Conservation (phyloP, 495 filamentous ascomycete species). For the Hypoxylon trugodes region DNA sequence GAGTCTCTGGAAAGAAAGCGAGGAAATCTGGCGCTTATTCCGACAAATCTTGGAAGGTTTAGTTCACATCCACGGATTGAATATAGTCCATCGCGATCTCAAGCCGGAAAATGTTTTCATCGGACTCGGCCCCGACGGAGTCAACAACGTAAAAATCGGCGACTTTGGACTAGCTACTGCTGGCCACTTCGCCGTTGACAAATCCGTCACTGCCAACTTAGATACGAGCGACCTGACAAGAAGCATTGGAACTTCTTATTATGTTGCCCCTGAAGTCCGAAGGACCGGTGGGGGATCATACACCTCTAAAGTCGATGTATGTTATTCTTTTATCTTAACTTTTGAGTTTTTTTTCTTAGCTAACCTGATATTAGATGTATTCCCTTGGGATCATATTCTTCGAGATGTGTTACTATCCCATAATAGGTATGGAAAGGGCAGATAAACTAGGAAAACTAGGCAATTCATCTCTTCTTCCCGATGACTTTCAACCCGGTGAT, state of each 20-base stretch:
- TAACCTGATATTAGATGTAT: conserved; percentile 74
- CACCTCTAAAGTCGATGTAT: conserved; percentile 90
- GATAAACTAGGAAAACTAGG: conserved; percentile 75
- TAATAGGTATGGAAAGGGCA: conserved; percentile 88
- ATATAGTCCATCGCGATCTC: conserved; percentile 96
- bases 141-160: conserved; percentile 90
- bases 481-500: conserved; percentile 77
- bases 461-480: conserved; percentile 70
- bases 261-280: conserved; percentile 92
- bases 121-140: conserved; percentile 65
- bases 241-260: conserved; percentile 93
- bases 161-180: conserved; percentile 96
- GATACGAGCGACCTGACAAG: conserved; percentile 69
- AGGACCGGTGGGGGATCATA: conserved; percentile 76
- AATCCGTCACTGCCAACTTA: conserved; percentile 68
- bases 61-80: conserved; percentile 86
- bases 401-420: conserved; percentile 89
- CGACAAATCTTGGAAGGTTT: conserved; percentile 92
- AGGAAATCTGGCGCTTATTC: conserved; percentile 88
- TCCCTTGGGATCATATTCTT: conserved; percentile 97
- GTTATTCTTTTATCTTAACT: conserved; percentile 40
- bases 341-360: not conserved
- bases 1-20: conserved; percentile 72
- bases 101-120: conserved; percentile 99
- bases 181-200: conserved; percentile 74